Base-by-base conservation (phyloP, 2,329 filamentous ascomycete genomes). In the Aspergillus brunneoviolaceus region DNA sequence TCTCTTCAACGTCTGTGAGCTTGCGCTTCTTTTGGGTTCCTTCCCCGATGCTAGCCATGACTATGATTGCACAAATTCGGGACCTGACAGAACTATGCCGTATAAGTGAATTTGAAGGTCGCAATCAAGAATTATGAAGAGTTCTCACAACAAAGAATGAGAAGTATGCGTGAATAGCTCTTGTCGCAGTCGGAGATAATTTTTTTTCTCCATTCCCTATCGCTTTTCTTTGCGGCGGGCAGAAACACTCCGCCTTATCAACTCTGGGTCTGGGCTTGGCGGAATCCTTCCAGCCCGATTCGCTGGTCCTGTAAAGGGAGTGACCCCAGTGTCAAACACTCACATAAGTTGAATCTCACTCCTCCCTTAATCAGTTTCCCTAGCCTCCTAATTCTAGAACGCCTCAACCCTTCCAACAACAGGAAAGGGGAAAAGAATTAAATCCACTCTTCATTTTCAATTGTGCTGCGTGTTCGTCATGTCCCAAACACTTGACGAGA, bases 1-100 rank as follows among this genome's bases (percentile, higher is more conserved):
- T 89, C 70, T 93, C 90, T 25, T 73, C 62, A 42, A 70, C 74
- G 19, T 78, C 78, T 53, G 72, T 68, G 42, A 87, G 80, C 77
- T 94, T 95, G 76, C 90, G 89, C 80, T 96, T 92, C 73, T 84
- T 89, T 49, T 73, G 65, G 45, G 61, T 68, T 49, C 64, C 63
- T 61, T 74, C 70, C 31, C 65, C 61, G 25, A 68, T 51, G 49
- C 67, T 69, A 9, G 67, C 51, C 74, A 76, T 77, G 56, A 56
- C 70, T 35, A 27, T 9, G 27, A 9, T 27, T 27, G 7, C 7
- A 35, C 33, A 16, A 35, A 35, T 4, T 12, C 1, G 10, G 33
- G 10, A 16, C 10, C 11, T 35, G 33, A 23, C 45, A 25, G 14
- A 21, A n/a, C 31, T 25, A 21, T 35, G 16, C 19, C 23, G 12